Percentiles rank a stretch among this genome's conserved stretches.
phyloP scores from a whole-genome alignment of 306 rosid genomes.

The Styphnolobium japonicum region DNA sequence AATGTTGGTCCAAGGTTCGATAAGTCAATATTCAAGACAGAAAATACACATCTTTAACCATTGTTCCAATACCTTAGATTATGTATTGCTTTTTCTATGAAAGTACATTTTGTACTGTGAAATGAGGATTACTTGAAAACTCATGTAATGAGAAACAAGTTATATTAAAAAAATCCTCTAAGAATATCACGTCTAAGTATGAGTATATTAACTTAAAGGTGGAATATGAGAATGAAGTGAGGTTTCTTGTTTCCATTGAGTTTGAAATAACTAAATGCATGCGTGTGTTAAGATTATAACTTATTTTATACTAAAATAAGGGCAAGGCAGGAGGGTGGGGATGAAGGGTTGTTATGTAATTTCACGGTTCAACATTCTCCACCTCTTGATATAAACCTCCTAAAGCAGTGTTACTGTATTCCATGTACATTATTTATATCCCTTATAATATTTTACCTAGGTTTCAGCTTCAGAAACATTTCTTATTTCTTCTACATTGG shows the following conservation, averaged over 20 bases:
- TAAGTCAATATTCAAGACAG: neutral
- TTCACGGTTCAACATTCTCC: conserved; percentile 1
- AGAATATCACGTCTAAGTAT: neutral
- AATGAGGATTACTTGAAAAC: neutral
- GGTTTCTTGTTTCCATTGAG: neutral
- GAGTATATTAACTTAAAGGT: neutral
- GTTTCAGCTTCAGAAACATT: conserved; percentile 37
- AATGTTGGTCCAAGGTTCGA: neutral
- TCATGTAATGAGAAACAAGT: neutral
- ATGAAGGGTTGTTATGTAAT: conserved; percentile 24
- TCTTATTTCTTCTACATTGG: conserved; percentile 7
- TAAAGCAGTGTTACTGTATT: conserved; percentile 29
- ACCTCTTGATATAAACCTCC: conserved; percentile 21
- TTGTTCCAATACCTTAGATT: neutral
- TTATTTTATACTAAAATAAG: neutral
- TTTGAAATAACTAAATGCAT: neutral
- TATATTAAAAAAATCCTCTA: too few species aligned
- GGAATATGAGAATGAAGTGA: neutral
- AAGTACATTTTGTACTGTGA: neutral
- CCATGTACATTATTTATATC: conserved; percentile 17
- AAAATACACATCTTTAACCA: neutral
- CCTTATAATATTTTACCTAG: conserved; percentile 33
- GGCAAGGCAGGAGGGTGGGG: neutral
- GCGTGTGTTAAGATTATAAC: neutral
- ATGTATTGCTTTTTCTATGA: neutral